Percentiles rank a stretch among this genome's conserved stretches.
These are phyloP conservation scores for Ophiostoma angusticollis DNA, from an alignment of 2,329 filamentous ascomycete genomes.

Conservation along the genomic window DNA sequence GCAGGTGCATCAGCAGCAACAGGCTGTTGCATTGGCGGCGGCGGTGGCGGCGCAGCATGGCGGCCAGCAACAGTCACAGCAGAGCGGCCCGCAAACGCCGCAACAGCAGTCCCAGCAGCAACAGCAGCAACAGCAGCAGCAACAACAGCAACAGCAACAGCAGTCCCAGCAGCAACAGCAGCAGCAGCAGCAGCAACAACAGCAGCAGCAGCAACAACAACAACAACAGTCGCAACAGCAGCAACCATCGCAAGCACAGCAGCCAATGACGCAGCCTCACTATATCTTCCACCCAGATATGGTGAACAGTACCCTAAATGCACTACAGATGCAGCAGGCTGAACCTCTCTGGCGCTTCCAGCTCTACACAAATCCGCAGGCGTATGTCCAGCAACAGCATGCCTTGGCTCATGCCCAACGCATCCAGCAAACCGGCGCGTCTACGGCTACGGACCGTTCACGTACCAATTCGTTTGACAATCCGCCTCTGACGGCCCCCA, in stretches of 20 bases:
- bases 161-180: constrained; percentile 25
- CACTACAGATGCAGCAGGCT: constrained; percentile 31
- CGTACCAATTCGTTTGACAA: constrained; percentile 53
- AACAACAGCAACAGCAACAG: constrained; percentile 26
- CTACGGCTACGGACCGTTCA: constrained; percentile 33
- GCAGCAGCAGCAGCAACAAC: constrained; percentile 27
- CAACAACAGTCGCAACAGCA: constrained; percentile 30
- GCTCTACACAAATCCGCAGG: constrained; percentile 33
- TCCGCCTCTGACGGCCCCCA: constrained; percentile 43
- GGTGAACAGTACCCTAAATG: constrained; percentile 15
- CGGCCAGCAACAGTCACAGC: constrained; percentile 25
- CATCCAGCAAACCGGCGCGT: constrained; percentile 25
- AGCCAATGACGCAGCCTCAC: constrained; percentile 26
- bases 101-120: constrained; percentile 26
- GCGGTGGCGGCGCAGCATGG: constrained; percentile 19
- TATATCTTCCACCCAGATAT: constrained; percentile 21
- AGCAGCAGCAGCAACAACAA: constrained; percentile 23
- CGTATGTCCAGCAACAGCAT: constrained; percentile 29
- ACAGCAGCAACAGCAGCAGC: constrained; percentile 26
- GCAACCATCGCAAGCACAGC: constrained; percentile 26
- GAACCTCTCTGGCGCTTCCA: constrained; percentile 27
- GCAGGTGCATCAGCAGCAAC: constrained; percentile 3
- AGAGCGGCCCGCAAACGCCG: constrained; percentile 28
- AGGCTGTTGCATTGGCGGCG: constrained; percentile 35
- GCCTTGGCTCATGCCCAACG: constrained; percentile 31